Evolutionary conservation across 441 rosid genomes (phyloP).

Genomic region (Viola pubescens): DNA sequence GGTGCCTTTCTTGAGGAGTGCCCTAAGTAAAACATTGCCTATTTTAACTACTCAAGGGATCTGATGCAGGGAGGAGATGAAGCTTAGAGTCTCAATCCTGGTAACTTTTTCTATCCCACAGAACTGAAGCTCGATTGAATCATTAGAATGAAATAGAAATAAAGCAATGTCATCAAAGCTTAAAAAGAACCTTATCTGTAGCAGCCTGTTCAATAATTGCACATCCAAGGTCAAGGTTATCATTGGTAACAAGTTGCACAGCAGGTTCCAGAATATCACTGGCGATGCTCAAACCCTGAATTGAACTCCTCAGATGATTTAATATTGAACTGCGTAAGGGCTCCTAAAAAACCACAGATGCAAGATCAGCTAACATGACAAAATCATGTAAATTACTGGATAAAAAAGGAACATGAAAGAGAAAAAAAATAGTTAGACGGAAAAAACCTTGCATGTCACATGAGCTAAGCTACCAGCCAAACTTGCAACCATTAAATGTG

Average conservation of each 20-base stretch:
- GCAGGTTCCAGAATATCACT: constrained; percentile 81
- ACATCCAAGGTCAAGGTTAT: constrained; percentile 98
- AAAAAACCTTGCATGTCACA: constrained; percentile 93
- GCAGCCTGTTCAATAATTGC: constrained; percentile 98
- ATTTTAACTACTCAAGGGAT: no score
- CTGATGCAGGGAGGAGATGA: no score
- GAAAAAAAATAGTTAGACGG: constrained; percentile 5
- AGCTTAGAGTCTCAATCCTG: no score
- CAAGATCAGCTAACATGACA: constrained; percentile 1
- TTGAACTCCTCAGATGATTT: constrained; percentile 67
- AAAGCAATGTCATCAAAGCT: background rate
- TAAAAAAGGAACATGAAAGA: constrained; percentile 3
- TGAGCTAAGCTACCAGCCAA: constrained; percentile 98
- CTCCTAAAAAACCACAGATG: constrained; percentile 48
- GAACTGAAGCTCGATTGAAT: no score
- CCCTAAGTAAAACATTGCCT: no score
- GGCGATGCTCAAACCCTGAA: constrained; percentile 58
- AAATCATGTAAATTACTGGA: background rate
- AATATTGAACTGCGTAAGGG: constrained; percentile 90
- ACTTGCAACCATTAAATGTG: constrained; percentile 98
- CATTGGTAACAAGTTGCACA: constrained; percentile 94
- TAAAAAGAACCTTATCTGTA: constrained; percentile 70
- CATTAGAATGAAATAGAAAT: background rate
- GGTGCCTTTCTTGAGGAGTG: no score
- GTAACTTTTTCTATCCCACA: no score